phyloP scores from a whole-genome alignment of 2,329 filamentous ascomycete species.

The Alternaria novae-zelandiae region DNA sequence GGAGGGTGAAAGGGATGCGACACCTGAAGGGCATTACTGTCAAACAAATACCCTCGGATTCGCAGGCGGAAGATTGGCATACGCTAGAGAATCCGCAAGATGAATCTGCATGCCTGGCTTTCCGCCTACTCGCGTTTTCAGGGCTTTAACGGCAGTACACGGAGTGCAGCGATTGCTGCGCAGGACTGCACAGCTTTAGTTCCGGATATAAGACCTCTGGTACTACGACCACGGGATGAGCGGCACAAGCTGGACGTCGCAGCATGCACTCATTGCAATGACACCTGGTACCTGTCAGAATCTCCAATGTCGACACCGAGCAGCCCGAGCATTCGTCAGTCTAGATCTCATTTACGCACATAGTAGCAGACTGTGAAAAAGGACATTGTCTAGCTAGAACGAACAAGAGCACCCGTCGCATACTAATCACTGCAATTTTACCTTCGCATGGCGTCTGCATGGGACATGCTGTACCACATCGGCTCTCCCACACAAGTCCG shows the following conservation, averaged over 20 bases:
- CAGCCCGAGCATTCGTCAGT: neutral
- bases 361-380: neutral
- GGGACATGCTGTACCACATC: constrained; percentile 1
- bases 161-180: neutral
- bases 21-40: neutral
- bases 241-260: neutral
- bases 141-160: neutral
- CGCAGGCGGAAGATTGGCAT: neutral
- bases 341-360: neutral
- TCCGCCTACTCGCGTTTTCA: neutral
- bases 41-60: neutral
- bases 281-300: neutral
- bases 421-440: neutral
- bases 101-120: neutral
- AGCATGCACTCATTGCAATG: neutral
- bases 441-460: neutral
- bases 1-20: neutral
- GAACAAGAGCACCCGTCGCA: neutral
- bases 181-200: neutral
- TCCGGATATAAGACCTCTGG: neutral
- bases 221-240: neutral
- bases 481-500: constrained; percentile 13
- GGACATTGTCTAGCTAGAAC: neutral
- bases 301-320: neutral
- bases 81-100: neutral